A percentile compares a stretch with the other conserved stretches of the same genome.
Conservation (phyloP, 345 rosid species). For the Reutealis trisperma region DNA sequence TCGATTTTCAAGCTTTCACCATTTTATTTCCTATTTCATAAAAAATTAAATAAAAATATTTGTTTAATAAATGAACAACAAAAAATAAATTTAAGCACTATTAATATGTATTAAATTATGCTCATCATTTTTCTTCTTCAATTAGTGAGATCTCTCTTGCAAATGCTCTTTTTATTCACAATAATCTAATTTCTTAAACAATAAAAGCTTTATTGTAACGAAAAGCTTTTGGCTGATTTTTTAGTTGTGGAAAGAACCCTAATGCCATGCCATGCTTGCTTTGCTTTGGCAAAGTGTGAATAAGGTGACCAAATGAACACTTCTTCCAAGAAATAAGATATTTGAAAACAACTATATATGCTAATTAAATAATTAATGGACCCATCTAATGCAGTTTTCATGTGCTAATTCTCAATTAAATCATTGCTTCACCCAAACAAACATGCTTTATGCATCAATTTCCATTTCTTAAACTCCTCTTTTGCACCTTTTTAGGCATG, state of each 20-base stretch:
- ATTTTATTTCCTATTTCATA: no score
- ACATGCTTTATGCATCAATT: background rate
- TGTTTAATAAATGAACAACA: no score
- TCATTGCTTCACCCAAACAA: background rate
- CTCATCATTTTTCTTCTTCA: no score
- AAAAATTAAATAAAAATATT: no score
- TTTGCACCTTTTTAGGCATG: background rate
- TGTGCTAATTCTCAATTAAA: background rate
- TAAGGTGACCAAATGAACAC: background rate
- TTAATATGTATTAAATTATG: no score
- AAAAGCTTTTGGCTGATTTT: background rate
- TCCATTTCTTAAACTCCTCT: background rate
- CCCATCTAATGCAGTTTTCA: background rate
- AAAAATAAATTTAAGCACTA: no score
- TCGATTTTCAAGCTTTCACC: no score
- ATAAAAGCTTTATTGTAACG: background rate
- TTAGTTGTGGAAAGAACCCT: no score
- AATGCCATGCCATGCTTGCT: background rate
- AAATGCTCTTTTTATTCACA: no score
- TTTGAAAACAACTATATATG: background rate
- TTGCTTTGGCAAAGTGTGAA: background rate
- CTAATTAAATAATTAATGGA: background rate
- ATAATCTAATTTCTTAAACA: background rate
- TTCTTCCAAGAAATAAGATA: background rate
- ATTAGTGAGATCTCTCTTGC: no score